phyloP scores from a whole-genome alignment of 1,139 yeast genomes.

The Yamadazyma sp. region DNA sequence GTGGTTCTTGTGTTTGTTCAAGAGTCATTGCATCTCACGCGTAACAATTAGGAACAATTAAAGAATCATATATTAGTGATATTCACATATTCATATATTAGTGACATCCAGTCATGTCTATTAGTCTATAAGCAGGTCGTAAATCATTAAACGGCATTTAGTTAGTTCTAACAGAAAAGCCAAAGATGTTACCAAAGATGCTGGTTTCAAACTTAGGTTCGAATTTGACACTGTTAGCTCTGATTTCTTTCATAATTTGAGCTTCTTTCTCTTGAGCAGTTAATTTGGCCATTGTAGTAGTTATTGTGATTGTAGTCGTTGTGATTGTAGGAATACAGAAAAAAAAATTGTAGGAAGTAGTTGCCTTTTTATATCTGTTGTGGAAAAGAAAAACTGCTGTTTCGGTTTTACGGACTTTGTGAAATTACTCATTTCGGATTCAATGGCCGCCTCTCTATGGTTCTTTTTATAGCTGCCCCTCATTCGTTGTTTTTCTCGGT shows the following conservation, averaged over 20 bases:
- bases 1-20: too few relatives aligned
- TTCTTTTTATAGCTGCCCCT: constrained; percentile 4
- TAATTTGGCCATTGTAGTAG: constrained; percentile 18
- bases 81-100: too few relatives aligned
- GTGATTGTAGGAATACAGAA: not conserved
- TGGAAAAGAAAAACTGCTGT: not conserved
- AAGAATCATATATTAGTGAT: too few relatives aligned
- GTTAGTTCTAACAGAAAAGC: constrained; percentile 29
- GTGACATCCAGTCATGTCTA: constrained; percentile 2
- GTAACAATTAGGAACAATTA: too few relatives aligned
- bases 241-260: constrained; percentile 47
- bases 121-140: constrained; percentile 7
- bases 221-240: constrained; percentile 33
- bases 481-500: constrained; percentile 3
- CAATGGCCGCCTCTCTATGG: constrained; percentile 4
- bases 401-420: constrained; percentile 12
- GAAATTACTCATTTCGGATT: constrained; percentile 5
- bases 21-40: too few relatives aligned
- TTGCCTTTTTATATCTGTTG: constrained; percentile 7
- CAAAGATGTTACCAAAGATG: constrained; percentile 45
- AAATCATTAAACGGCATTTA: constrained; percentile 7
- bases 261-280: constrained; percentile 50
- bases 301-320: not conserved
- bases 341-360: constrained; percentile 1
- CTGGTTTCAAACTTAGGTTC: constrained; percentile 46